Conservation (phyloP, 2,329 filamentous ascomycete species). For the Fusarium scirpi region DNA sequence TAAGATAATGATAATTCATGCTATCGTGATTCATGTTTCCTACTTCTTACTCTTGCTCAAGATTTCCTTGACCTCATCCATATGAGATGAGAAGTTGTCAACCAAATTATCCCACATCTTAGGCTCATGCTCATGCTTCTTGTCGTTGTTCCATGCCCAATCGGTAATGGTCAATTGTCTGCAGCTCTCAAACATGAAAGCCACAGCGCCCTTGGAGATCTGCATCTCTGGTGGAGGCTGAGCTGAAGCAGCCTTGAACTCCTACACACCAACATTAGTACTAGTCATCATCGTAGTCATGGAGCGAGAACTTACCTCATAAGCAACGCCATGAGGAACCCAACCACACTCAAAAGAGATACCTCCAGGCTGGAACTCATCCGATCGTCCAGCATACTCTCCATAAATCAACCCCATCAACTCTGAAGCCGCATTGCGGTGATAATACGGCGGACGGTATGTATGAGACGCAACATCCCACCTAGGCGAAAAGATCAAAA, state of each 20-base stretch:
- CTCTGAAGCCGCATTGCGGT: conserved; percentile 69
- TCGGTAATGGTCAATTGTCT: conserved; percentile 42
- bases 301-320: conserved; percentile 15
- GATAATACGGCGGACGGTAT: conserved; percentile 75
- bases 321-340: conserved; percentile 38
- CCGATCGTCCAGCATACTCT: conserved; percentile 45
- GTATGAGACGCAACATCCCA: conserved; percentile 73
- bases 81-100: conserved; percentile 42
- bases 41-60: conserved; percentile 7
- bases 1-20: not conserved
- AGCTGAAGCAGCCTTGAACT: conserved; percentile 42
- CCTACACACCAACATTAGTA: conserved; percentile 8
- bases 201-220: conserved; percentile 41
- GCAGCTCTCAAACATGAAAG: conserved; percentile 47
- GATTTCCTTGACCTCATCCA: conserved; percentile 38
- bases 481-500: conserved; percentile 74
- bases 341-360: conserved; percentile 35
- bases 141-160: conserved; percentile 44
- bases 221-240: conserved; percentile 36
- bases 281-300: too few species aligned
- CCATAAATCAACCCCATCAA: conserved; percentile 66
- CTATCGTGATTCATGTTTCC: not conserved
- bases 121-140: conserved; percentile 45
- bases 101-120: conserved; percentile 46
- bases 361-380: conserved; percentile 37